Evolutionary conservation across 169 alveolate genomes (phyloP).

Genomic region (Eimeria necatrix): DNA sequence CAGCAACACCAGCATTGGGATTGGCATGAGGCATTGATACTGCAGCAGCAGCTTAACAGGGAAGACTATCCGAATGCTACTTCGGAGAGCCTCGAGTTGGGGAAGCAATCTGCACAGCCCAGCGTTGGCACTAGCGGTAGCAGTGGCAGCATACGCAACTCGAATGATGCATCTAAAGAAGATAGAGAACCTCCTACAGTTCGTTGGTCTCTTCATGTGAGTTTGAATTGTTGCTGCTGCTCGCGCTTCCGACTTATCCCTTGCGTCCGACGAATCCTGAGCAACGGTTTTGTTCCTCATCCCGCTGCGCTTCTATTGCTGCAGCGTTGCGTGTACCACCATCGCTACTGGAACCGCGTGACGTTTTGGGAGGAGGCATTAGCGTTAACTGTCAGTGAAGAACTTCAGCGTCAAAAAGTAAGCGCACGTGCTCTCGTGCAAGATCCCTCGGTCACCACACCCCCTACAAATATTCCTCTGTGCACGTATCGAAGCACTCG

Average conservation of each 20-base stretch:
- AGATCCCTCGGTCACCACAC: background rate
- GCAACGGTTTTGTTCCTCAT: background rate
- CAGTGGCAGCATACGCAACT: background rate
- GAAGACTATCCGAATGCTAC: background rate
- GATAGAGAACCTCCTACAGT: slow-evolving; percentile 34
- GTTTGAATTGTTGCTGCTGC: background rate
- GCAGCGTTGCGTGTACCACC: slow-evolving; percentile 81
- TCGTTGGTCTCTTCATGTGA: slow-evolving; percentile 81
- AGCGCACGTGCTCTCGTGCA: background rate
- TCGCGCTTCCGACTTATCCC: background rate
- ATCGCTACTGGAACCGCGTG: slow-evolving; percentile 81
- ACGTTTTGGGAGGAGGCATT: slow-evolving; percentile 83
- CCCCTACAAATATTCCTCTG: background rate
- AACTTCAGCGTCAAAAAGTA: slow-evolving; percentile 76
- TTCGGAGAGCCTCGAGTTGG: slow-evolving; percentile 22
- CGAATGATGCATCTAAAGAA: background rate
- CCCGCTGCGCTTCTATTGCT: background rate
- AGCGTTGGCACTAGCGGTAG: background rate
- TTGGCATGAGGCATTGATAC: slow-evolving; percentile 38
- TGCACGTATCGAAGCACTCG: background rate
- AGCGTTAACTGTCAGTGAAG: slow-evolving; percentile 77
- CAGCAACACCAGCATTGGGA: slow-evolving; percentile 68
- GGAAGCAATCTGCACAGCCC: background rate
- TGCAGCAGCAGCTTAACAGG: slow-evolving; percentile 15
- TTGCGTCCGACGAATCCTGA: background rate